Conservation (phyloP, 495 filamentous ascomycete genomes). For the Bryoglossum gracile region DNA sequence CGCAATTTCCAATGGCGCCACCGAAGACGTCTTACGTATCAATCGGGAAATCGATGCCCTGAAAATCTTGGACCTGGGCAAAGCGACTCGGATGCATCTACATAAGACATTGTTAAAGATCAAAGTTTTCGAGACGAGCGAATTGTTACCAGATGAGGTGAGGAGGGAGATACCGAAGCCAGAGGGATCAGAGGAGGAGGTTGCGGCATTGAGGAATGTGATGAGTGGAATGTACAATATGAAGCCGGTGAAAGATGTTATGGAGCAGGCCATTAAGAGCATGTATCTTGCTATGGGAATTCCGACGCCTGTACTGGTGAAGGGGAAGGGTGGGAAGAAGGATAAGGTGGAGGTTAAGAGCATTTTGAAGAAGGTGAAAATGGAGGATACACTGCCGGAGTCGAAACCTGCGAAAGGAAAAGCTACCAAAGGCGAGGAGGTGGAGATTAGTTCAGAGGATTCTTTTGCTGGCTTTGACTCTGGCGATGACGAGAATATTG, state of each 20-base stretch:
- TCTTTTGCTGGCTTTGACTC: conserved; percentile 22
- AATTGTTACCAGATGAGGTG: conserved; percentile 40
- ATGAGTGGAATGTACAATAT: conserved; percentile 73
- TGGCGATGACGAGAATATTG: conserved; percentile 4
- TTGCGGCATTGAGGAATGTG: conserved; percentile 57
- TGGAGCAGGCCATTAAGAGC: conserved; percentile 53
- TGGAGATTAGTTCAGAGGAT: conserved; percentile 6
- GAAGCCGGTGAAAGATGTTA: conserved; percentile 60
- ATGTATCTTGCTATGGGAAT: conserved; percentile 57
- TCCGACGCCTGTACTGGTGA: conserved; percentile 26
- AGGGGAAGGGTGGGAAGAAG: conserved; percentile 28
- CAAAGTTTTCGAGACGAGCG: conserved; percentile 55
- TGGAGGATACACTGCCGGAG: conserved; percentile 11
- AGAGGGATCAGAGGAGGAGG: conserved; percentile 38
- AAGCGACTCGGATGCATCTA: conserved; percentile 60
- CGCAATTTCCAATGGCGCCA: conserved; percentile 40
- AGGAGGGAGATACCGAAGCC: conserved; percentile 39
- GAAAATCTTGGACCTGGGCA: conserved; percentile 67
- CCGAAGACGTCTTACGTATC: conserved; percentile 46
- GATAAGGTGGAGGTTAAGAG: conserved; percentile 10
- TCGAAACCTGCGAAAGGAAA: conserved; percentile 21
- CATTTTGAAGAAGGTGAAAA: conserved; percentile 15
- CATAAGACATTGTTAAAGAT: conserved; percentile 67
- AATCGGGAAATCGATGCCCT: conserved; percentile 65
- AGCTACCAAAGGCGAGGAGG: conserved; percentile 14